A percentile compares a stretch with the other conserved stretches of the same genome.
Evolutionary conservation across 805 yeast genomes (phyloP).

Genomic region (Teunomyces barrocoloradensis): DNA sequence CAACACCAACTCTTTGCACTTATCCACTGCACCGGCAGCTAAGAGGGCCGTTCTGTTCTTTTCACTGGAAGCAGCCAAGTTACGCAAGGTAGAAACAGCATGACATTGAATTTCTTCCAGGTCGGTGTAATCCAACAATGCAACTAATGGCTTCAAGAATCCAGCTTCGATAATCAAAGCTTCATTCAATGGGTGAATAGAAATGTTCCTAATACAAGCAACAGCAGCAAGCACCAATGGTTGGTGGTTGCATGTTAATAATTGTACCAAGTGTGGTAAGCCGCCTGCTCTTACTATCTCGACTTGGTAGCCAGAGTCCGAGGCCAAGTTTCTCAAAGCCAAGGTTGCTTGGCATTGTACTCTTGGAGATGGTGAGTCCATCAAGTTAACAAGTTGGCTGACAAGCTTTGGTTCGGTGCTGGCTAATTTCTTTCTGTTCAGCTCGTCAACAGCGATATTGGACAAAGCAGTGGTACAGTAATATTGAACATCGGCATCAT

Average conservation of each 20-base stretch:
- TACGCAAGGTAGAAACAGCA: conserved; percentile 93
- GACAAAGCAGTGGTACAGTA: conserved; percentile 97
- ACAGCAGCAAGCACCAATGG: conserved; percentile 95
- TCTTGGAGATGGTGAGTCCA: conserved; percentile 91
- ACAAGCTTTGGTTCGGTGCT: conserved; percentile 93
- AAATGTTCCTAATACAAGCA: conserved; percentile 95
- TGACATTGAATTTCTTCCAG: conserved; percentile 98
- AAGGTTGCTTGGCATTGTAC: conserved; percentile 98
- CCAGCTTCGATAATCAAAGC: conserved; percentile 96
- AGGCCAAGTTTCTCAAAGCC: conserved; percentile 92
- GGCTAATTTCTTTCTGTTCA: conserved; percentile 81
- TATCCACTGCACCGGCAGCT: conserved; percentile 93
- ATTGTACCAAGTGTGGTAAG: conserved; percentile 84
- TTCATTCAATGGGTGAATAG: conserved; percentile 95
- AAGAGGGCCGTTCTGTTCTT: conserved; percentile 86
- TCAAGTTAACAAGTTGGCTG: conserved; percentile 77
- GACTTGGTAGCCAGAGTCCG: conserved; percentile 92
- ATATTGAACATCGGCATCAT: conserved; percentile 96
- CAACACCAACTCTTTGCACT: conserved; percentile 84
- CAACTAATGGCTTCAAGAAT: conserved; percentile 85
- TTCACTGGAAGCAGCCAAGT: conserved; percentile 93
- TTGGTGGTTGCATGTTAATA: conserved; percentile 84
- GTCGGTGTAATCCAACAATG: conserved; percentile 76
- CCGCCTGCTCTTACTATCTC: conserved; percentile 97
- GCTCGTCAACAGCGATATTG: conserved; percentile 95